Percentiles rank a stretch among this genome's conserved stretches.
Evolutionary conservation across 306 rosid genomes (phyloP).

Genomic region (Pterocarpus macrocarpus): DNA sequence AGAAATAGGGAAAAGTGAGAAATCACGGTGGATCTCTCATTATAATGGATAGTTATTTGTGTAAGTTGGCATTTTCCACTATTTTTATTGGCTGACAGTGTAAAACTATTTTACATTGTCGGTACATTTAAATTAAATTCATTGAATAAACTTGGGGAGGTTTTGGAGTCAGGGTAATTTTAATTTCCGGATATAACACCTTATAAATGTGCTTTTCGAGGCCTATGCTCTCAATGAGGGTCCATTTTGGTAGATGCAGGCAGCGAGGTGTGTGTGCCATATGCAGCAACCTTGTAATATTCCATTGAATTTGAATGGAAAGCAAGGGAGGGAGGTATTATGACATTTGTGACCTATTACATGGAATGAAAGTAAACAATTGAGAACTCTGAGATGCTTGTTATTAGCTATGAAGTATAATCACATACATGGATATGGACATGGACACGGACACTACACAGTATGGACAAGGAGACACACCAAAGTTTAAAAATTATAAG

Average conservation of each 20-base stretch:
- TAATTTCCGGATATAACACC: constrained; percentile 73
- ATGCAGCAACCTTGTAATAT: constrained; percentile 78
- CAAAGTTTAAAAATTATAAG: too few species aligned
- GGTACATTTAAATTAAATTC: too few species aligned
- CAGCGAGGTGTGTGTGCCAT: constrained; percentile 76
- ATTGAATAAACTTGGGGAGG: constrained; percentile 74
- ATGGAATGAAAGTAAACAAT: constrained; percentile 90
- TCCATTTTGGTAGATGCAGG: constrained; percentile 91
- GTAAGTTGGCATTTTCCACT: too few species aligned
- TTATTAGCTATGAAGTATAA: too few species aligned
- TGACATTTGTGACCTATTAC: constrained; percentile 91
- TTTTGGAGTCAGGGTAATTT: constrained; percentile 82
- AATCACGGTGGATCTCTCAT: too few species aligned
- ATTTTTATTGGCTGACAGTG: too few species aligned
- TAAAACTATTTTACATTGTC: too few species aligned
- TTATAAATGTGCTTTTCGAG: constrained; percentile 80
- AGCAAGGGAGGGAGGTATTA: constrained; percentile 72
- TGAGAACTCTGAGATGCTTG: constrained; percentile 74
- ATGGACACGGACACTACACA: too few species aligned
- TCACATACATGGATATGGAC: too few species aligned
- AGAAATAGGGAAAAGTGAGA: too few species aligned
- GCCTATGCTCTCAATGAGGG: constrained; percentile 70
- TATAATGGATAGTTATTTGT: too few species aligned
- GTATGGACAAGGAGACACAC: too few species aligned
- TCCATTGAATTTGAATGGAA: constrained; percentile 81